These are phyloP conservation scores for Monilinia polystroma DNA, from an alignment of 2,329 filamentous ascomycete species.

Conservation along the genomic window DNA sequence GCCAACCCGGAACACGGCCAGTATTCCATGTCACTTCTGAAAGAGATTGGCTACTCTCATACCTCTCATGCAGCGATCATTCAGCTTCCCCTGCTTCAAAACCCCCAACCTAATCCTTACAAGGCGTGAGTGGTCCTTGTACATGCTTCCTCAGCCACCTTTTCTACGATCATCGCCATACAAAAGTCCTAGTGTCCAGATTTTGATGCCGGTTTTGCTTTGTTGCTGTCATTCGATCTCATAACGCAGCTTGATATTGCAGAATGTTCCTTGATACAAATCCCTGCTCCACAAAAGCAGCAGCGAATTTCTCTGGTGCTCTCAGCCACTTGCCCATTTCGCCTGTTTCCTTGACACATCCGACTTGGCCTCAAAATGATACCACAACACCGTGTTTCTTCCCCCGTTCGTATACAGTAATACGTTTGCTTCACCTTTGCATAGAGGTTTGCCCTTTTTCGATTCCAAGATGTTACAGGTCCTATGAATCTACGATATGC, in stretches of 20 bases:
- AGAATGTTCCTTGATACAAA: neutral
- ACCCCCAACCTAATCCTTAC: slow-evolving; percentile 16
- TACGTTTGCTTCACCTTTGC: neutral
- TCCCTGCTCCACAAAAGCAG: neutral
- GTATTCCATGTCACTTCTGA: slow-evolving; percentile 10
- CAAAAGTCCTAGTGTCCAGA: neutral
- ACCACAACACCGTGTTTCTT: neutral
- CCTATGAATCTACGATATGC: neutral
- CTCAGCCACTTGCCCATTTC: slow-evolving; percentile 9
- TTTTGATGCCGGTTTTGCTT: slow-evolving; percentile 2
- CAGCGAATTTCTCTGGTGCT: neutral
- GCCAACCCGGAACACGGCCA: slow-evolving; percentile 21
- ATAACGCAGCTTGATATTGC: neutral
- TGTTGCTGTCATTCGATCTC: neutral
- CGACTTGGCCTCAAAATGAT: slow-evolving; percentile 12
- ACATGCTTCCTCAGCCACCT: slow-evolving; percentile 5
- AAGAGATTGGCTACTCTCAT: neutral
- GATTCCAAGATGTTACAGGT: neutral
- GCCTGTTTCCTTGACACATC: slow-evolving; percentile 6
- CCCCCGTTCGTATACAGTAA: neutral
- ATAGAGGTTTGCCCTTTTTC: neutral
- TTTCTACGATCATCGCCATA: slow-evolving; percentile 2
- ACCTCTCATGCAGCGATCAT: slow-evolving; percentile 1
- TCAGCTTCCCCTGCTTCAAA: slow-evolving; percentile 6
- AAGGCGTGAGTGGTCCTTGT: slow-evolving; percentile 12